Evolutionary conservation across 2,329 filamentous ascomycete species (phyloP), one percentile per base, ranked within the genome.

Genomic region (Sporothrix phasma): DNA sequence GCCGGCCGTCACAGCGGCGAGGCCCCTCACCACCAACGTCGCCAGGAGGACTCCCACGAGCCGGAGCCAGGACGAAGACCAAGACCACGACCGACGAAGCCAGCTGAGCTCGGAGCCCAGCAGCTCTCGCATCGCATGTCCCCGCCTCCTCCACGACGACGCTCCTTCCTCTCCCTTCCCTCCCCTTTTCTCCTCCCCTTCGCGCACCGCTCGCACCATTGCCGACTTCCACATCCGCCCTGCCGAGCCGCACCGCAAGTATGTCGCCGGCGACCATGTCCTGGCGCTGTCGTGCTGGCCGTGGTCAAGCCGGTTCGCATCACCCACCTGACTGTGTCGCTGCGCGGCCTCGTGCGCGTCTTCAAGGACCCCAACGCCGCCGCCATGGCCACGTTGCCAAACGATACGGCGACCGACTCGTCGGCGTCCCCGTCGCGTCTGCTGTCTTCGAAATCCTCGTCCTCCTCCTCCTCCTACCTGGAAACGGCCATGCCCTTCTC

Each of bases 341-440:
- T 94, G 62, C 88, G 91, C 73, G 90, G 90, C 66, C 91, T 86
- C 73, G 88, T 90, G 64, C 87, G 89, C 71, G 88, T 92, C 54
- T 90, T 86, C 77, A 91, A 89, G 75, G 88, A 85, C 69, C 81
- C 84, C 43, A 81, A 81, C 56, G 80, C 79, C 66, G 82, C 81
- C 65, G 73, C 75, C 62, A 70, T 73, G 10, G 69, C 66, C 8
- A 47, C 61, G 15, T 26, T 66, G 2, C 62, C 62, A 2, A 45
- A 64, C 56, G 64, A 63, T 49, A 61, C 61, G 5, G 54, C 26
- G 13, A 19, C 53, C 29, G 64, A 56, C 45, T 56, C 53, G 26
- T 69, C 29, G 76, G 75, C 31, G 2, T 22, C 76, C 67, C 78
- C 79, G 54, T 76, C 78, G 5, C 72, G 78, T 70, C 43, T 62